A percentile compares a stretch with the other conserved stretches of the same genome.
Evolutionary conservation across 768 basidiomycete genomes (phyloP).

Genomic region (Pholiota conissans): DNA sequence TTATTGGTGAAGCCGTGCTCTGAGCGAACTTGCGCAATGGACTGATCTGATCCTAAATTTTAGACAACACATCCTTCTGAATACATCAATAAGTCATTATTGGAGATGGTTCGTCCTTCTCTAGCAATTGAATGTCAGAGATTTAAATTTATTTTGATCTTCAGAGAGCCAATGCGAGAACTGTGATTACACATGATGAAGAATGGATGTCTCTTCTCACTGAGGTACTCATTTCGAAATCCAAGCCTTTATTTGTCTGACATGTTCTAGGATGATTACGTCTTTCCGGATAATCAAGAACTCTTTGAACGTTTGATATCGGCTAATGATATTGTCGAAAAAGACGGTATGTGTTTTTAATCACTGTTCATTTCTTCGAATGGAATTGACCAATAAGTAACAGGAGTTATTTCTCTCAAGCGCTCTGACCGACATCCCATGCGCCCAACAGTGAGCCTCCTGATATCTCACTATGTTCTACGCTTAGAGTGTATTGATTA

Average conservation of each 20-base stretch:
- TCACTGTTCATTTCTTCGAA: background rate
- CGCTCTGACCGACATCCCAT: too few relatives aligned
- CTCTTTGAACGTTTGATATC: background rate
- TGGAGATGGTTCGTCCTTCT: background rate
- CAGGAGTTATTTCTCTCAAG: background rate
- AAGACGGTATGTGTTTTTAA: background rate
- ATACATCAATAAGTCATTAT: background rate
- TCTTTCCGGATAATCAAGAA: background rate
- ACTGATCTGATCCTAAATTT: background rate
- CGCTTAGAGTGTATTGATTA: too few relatives aligned
- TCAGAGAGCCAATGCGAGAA: background rate
- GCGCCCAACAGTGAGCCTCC: too few relatives aligned
- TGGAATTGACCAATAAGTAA: background rate
- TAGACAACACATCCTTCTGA: background rate
- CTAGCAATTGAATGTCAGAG: background rate
- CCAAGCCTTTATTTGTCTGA: too few relatives aligned
- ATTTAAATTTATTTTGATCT: background rate
- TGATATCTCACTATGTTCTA: too few relatives aligned
- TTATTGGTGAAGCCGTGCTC: background rate
- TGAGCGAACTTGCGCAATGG: background rate
- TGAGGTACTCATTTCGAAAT: too few relatives aligned
- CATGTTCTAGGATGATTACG: background rate
- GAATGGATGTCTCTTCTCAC: background rate
- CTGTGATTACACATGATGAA: background rate
- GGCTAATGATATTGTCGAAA: background rate